Percentiles rank a stretch among this genome's conserved stretches.
These are phyloP conservation scores for Danielia oregonensis DNA, from an alignment of 805 yeast genomes.

Conservation along the genomic window DNA sequence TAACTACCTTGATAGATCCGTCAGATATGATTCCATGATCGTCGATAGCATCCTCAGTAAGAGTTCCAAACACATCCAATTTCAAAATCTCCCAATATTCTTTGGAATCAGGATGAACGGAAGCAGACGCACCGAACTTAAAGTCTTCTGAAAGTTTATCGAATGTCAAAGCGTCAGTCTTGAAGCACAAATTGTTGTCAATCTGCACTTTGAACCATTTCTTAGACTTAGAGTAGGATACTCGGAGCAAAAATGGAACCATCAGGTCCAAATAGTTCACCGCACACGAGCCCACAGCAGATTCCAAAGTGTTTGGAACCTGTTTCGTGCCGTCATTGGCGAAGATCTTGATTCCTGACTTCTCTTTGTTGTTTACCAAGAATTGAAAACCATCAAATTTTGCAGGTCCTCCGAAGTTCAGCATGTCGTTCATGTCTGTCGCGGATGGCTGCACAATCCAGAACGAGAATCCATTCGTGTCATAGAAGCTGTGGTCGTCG, in stretches of 20 bases:
- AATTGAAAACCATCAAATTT: constrained; percentile 63
- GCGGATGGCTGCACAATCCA: constrained; percentile 43
- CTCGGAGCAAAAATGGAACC: constrained; percentile 66
- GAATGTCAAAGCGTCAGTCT: constrained; percentile 52
- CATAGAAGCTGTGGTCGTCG: constrained; percentile 23
- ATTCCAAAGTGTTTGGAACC: constrained; percentile 23
- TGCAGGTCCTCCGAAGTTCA: constrained; percentile 52
- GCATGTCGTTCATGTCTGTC: constrained; percentile 19
- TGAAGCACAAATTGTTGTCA: constrained; percentile 68
- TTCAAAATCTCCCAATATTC: constrained; percentile 67
- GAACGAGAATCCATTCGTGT: constrained; percentile 54
- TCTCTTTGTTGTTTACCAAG: constrained; percentile 47
- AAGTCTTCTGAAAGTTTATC: constrained; percentile 34
- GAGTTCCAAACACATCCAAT: constrained; percentile 50
- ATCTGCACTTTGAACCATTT: constrained; percentile 60
- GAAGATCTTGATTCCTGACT: constrained; percentile 54
- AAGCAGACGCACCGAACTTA: constrained; percentile 54
- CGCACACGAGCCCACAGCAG: constrained; percentile 53
- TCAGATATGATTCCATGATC: constrained; percentile 51
- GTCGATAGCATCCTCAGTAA: constrained; percentile 53
- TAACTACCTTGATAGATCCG: constrained; percentile 36
- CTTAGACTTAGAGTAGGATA: constrained; percentile 49
- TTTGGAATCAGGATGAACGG: constrained; percentile 23
- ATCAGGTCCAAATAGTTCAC: constrained; percentile 61
- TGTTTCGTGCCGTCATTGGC: constrained; percentile 54